A percentile compares a stretch with the other conserved stretches of the same genome.
These are phyloP conservation scores for Vitis rotundifolia DNA, from an alignment of 164 flowering plant species.

Conservation along the genomic window DNA sequence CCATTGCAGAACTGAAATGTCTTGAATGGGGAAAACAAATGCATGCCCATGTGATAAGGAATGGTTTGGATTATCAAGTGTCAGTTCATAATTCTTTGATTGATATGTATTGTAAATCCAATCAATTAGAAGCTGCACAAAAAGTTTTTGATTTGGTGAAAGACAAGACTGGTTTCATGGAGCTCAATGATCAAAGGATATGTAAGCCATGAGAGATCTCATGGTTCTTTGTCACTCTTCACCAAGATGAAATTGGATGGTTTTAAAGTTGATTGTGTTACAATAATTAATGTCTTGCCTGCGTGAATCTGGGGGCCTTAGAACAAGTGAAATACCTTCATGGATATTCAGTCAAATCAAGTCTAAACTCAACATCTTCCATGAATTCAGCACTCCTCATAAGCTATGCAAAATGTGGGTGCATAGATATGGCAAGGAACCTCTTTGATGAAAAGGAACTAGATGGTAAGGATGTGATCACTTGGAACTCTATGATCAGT, in stretches of 20 bases:
- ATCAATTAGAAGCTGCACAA: slow-evolving; percentile 27
- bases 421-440: slow-evolving; percentile 53
- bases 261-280: slow-evolving; percentile 33
- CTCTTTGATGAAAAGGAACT: slow-evolving; percentile 47
- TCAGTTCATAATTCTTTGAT: slow-evolving; percentile 60
- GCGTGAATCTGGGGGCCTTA: slow-evolving; percentile 53
- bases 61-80: slow-evolving; percentile 41
- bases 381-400: slow-evolving; percentile 46
- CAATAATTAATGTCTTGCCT: slow-evolving; percentile 54
- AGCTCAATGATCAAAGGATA: slow-evolving; percentile 58
- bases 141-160: slow-evolving; percentile 37
- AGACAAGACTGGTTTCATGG: slow-evolving; percentile 55
- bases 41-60: slow-evolving; percentile 56
- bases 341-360: slow-evolving; percentile 40
- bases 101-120: slow-evolving; percentile 58
- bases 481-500: slow-evolving; percentile 66
- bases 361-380: slow-evolving; percentile 26
- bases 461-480: slow-evolving; percentile 40
- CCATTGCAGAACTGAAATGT: slow-evolving; percentile 46
- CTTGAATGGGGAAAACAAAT: slow-evolving; percentile 41
- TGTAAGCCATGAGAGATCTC: slow-evolving; percentile 30
- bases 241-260: slow-evolving; percentile 48
- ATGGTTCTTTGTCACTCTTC: slow-evolving; percentile 49
- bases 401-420: slow-evolving; percentile 67
- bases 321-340: slow-evolving; percentile 52